phyloP scores from a whole-genome alignment of 305 asterid species.

The Andrographis paniculata region DNA sequence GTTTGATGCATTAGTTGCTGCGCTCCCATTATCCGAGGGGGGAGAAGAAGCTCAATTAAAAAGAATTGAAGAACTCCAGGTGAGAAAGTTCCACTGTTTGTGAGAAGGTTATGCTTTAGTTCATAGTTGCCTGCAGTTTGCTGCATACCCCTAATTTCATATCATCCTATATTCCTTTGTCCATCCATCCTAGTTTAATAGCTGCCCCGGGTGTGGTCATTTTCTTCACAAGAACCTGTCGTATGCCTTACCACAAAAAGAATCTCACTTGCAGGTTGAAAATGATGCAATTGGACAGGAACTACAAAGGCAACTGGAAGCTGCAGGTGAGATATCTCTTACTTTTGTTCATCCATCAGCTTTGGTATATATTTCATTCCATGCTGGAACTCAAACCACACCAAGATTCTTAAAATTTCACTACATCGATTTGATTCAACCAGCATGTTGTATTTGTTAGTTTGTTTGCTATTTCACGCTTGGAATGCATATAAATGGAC shows the following conservation, averaged over 20 bases:
- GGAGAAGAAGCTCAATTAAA: constrained; percentile 86
- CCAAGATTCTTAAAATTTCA: too few relatives aligned
- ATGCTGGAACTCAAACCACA: too few relatives aligned
- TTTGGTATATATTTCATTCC: too few relatives aligned
- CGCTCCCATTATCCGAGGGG: constrained; percentile 75
- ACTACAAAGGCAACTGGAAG: constrained; percentile 82
- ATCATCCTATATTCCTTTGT: constrained; percentile 1
- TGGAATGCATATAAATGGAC: too few relatives aligned
- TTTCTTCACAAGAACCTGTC: too few relatives aligned
- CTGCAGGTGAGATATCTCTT: constrained; percentile 49
- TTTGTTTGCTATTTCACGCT: too few relatives aligned
- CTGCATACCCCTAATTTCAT: not conserved
- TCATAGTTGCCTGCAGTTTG: too few relatives aligned
- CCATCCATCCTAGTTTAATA: constrained; percentile 3
- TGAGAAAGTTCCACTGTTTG: constrained; percentile 11
- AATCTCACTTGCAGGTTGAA: constrained; percentile 47
- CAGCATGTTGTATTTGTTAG: too few relatives aligned
- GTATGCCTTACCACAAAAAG: constrained; percentile 14
- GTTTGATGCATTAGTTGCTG: constrained; percentile 85
- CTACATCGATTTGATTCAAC: too few relatives aligned
- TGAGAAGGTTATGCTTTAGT: too few relatives aligned
- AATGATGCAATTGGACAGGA: constrained; percentile 85
- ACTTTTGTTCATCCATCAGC: not conserved
- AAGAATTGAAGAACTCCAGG: constrained; percentile 77
- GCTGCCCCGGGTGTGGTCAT: not conserved